phyloP scores from a whole-genome alignment of 2,329 filamentous ascomycete species.

The Talaromyces sp. region DNA sequence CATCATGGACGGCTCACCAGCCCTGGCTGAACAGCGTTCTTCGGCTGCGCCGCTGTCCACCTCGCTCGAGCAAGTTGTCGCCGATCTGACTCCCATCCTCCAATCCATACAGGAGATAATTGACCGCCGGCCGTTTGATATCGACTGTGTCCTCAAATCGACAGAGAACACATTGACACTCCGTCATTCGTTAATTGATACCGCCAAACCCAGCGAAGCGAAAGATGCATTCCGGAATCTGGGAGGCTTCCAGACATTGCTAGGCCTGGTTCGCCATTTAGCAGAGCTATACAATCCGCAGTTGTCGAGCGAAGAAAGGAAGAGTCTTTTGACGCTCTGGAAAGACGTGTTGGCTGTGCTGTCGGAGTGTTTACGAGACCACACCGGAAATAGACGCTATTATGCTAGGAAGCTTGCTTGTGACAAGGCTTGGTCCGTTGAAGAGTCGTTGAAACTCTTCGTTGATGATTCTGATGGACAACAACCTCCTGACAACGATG shows the following conservation, averaged over 20 bases:
- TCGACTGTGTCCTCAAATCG: constrained; percentile 42
- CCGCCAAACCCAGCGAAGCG: constrained; percentile 46
- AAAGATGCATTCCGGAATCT: constrained; percentile 83
- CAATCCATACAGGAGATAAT: constrained; percentile 35
- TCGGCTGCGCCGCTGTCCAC: constrained; percentile 9
- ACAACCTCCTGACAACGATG: constrained; percentile 43
- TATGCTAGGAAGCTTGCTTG: constrained; percentile 72
- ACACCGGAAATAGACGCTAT: constrained; percentile 82
- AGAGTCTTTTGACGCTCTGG: constrained; percentile 65
- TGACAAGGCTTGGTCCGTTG: constrained; percentile 73
- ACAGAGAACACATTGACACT: constrained; percentile 60
- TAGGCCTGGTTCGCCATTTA: constrained; percentile 66
- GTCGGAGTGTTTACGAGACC: constrained; percentile 68
- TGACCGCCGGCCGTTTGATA: constrained; percentile 27
- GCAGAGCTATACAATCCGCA: constrained; percentile 67
- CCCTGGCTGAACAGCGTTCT: constrained; percentile 14
- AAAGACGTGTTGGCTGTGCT: constrained; percentile 58
- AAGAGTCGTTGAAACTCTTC: constrained; percentile 65
- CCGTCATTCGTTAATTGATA: constrained; percentile 60
- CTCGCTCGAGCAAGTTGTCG: constrained; percentile 10
- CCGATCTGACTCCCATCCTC: constrained; percentile 25
- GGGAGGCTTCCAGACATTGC: constrained; percentile 70
- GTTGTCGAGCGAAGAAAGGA: constrained; percentile 60
- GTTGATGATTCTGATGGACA: constrained; percentile 52
- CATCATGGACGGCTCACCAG: constrained; percentile 16